These are phyloP conservation scores for Centella asiatica DNA, from an alignment of 129 eudicot genomes.

Conservation along the genomic window DNA sequence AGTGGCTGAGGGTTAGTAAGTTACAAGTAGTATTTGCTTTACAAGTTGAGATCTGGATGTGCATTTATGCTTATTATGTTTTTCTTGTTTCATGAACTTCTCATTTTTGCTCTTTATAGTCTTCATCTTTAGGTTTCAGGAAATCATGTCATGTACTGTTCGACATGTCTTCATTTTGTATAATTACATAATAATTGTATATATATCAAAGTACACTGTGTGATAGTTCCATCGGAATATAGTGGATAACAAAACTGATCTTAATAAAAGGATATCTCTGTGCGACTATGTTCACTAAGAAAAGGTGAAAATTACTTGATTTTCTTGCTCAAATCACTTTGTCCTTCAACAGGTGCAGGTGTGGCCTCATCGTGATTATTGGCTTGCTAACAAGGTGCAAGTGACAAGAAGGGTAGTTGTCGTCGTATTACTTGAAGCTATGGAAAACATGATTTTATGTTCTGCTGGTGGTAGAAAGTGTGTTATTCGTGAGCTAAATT, in stretches of 20 bases:
- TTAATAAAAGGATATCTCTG: background rate
- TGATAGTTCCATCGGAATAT: too few relatives aligned
- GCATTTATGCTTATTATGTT: too few relatives aligned
- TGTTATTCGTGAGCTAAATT: background rate
- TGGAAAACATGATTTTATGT: background rate
- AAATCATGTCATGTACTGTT: too few relatives aligned
- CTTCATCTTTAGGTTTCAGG: background rate
- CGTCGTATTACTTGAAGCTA: background rate
- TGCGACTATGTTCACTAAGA: too few relatives aligned
- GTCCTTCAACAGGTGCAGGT: background rate
- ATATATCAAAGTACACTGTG: background rate
- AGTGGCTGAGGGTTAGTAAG: conserved; percentile 14
- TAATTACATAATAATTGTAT: too few relatives aligned
- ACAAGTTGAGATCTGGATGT: too few relatives aligned
- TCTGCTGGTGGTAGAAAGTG: background rate
- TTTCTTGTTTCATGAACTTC: too few relatives aligned
- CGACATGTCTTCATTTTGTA: too few relatives aligned
- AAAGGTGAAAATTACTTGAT: background rate
- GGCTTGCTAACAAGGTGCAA: background rate
- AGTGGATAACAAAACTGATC: background rate
- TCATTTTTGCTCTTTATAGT: background rate
- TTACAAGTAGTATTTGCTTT: background rate
- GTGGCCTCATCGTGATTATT: background rate
- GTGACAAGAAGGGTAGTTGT: background rate
- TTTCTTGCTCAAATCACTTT: too few relatives aligned